Base-by-base conservation (phyloP, 1,284 basidiomycete species). In the Coniophora puteana region DNA sequence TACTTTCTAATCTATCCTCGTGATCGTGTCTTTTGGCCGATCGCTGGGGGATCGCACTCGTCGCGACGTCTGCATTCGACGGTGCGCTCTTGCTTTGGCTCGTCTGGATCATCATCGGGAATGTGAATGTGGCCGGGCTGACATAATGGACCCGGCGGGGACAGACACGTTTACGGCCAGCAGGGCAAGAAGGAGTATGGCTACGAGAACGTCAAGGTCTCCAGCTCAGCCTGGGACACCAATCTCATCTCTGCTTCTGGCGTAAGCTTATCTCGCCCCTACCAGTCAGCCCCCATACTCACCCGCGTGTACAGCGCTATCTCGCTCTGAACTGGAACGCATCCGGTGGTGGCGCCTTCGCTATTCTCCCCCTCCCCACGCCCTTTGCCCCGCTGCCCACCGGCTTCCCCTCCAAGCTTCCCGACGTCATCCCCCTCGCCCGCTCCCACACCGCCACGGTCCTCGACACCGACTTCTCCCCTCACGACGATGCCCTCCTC, bases 391-490 rank as follows among this genome's bases (percentile, higher is more conserved):
- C 73, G 1, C 71, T 76, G 20, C 63, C 76, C 2, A 57, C 65
- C 33, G 67, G 67, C 18, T 68, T 92, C 54, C 81, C 84, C 7
- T 72, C 76, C 58, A 93, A 94, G 65, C 77, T 98, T 23, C 94
- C 93, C 3, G 95, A 99, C 59, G 78, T 89, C 53, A 80, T 97
- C 40, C 95, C 95, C 1, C 79, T 99, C 36, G 93, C 92, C 18
- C 84, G 95, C 44, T 89, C 85, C 23, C 85, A 89, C 62, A 84
- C 84, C 6, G 89, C 83, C 0, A 68, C 87, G 25, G 89, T 93
- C n/a, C 85, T 98, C 38, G 95, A 98, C 66, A 98, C 95, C 0
- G 90, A 91, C 53, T 99, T 93, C 90, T 93, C 89, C 1, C 94
- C 94, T 1, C 93, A 96, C 62, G 85, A 94, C 59, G 94, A 98